These are phyloP conservation scores for Aspergillus ochraceoroseus DNA, from an alignment of 2,329 filamentous ascomycete genomes.

Conservation along the genomic window DNA sequence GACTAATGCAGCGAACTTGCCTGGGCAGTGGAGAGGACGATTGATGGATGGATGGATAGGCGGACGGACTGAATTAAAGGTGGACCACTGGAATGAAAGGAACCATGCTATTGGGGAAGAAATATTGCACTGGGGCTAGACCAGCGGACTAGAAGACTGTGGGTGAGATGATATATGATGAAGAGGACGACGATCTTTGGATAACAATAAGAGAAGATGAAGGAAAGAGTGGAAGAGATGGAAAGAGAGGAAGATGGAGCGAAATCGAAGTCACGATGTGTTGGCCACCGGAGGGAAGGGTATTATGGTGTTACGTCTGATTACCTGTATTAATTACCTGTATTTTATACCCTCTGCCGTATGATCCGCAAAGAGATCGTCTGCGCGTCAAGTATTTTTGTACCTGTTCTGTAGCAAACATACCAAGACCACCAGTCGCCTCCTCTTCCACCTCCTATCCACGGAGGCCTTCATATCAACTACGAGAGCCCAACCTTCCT, in stretches of 20 bases:
- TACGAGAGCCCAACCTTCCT: too few relatives aligned
- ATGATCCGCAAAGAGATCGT: background rate
- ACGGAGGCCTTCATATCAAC: too few relatives aligned
- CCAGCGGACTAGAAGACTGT: background rate
- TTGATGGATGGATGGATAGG: conserved; percentile 4
- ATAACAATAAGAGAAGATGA: background rate
- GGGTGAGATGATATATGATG: conserved; percentile 1
- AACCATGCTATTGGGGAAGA: background rate
- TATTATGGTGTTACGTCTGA: too few relatives aligned
- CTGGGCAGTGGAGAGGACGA: conserved; percentile 13
- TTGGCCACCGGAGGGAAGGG: background rate
- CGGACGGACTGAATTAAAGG: background rate
- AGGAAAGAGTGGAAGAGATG: background rate
- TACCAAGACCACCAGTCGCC: too few relatives aligned
- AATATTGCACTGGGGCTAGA: background rate
- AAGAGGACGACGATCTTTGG: background rate
- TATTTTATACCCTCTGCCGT: background rate
- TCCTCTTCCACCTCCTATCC: too few relatives aligned
- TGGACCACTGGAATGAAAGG: conserved; percentile 2
- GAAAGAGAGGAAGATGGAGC: background rate
- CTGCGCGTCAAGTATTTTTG: background rate
- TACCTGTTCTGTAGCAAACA: too few relatives aligned
- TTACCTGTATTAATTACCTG: background rate
- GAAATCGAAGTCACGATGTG: background rate
- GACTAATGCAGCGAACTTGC: conserved; percentile 17